phyloP scores from a whole-genome alignment of 345 rosid species.

The Linum tenue region DNA sequence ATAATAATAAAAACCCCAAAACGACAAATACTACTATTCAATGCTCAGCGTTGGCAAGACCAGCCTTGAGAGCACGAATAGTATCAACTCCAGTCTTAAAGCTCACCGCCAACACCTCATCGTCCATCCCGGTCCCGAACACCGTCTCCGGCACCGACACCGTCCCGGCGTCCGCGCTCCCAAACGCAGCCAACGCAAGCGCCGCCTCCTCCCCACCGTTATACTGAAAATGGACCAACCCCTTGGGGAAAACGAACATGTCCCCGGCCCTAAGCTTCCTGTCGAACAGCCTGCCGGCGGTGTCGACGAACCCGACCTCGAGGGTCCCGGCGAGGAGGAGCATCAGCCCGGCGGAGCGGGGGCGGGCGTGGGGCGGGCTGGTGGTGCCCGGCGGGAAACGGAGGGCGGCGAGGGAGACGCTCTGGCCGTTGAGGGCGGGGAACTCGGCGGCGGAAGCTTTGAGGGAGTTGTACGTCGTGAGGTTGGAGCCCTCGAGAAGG shows the following conservation, averaged over 20 bases:
- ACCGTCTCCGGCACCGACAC: slow-evolving; percentile 2
- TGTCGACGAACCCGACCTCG: slow-evolving; percentile 7
- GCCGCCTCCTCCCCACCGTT: background rate
- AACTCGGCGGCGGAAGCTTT: slow-evolving; percentile 15
- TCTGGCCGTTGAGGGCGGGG: slow-evolving; percentile 18
- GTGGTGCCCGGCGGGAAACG: background rate
- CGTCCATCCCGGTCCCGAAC: background rate
- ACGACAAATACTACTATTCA: no score
- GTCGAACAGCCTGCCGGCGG: slow-evolving; percentile 1
- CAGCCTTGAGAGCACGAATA: background rate
- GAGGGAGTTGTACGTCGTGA: background rate
- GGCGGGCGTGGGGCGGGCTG: slow-evolving; percentile 17
- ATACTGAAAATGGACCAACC: slow-evolving; percentile 10
- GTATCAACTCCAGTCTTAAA: slow-evolving; percentile 11
- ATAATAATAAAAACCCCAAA: no score
- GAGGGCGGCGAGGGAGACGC: slow-evolving; percentile 16
- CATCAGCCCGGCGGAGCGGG: slow-evolving; percentile 15
- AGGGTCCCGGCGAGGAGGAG: slow-evolving; percentile 7
- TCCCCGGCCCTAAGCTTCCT: slow-evolving; percentile 9
- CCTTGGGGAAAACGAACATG: slow-evolving; percentile 17
- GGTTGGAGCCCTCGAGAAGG: background rate
- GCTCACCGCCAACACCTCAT: background rate
- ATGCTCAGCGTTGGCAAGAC: no score
- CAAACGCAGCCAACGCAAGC: slow-evolving; percentile 11
- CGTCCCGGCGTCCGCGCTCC: slow-evolving; percentile 17